Percentiles rank a stretch among this genome's conserved stretches.
Conservation (phyloP, 345 rosid species). For the Arabidopsis arenosa region DNA sequence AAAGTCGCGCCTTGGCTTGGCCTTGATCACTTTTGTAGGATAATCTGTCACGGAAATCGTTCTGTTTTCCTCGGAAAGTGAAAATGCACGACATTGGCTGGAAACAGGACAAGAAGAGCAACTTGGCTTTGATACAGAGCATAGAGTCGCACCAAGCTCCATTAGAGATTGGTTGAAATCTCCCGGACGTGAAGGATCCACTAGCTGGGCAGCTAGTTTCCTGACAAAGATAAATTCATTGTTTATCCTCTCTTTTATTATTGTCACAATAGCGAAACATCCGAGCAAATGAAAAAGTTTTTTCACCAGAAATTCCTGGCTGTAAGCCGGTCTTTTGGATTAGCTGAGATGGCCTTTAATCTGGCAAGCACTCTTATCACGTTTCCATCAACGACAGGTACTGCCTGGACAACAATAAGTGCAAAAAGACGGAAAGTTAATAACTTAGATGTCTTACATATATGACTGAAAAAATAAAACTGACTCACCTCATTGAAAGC, state of each 20-base stretch:
- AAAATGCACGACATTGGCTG: constrained; percentile 67
- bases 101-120: constrained; percentile 87
- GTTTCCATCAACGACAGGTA: constrained; percentile 80
- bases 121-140: constrained; percentile 71
- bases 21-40: constrained; percentile 72
- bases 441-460: neutral
- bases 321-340: constrained; percentile 73
- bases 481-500: constrained; percentile 73
- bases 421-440: constrained; percentile 1
- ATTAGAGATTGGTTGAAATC: constrained; percentile 95
- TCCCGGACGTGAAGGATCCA: constrained; percentile 80
- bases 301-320: constrained; percentile 76
- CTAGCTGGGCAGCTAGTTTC: constrained; percentile 89
- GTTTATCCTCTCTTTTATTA: constrained; percentile 21
- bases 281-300: neutral
- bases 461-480: constrained; percentile 3
- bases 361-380: constrained; percentile 79
- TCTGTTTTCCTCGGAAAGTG: constrained; percentile 56
- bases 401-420: constrained; percentile 54
- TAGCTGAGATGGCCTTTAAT: constrained; percentile 76
- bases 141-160: constrained; percentile 96
- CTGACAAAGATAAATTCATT: constrained; percentile 42
- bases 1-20: constrained; percentile 69
- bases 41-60: constrained; percentile 67
- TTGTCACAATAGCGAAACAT: constrained; percentile 14